These are phyloP conservation scores for Seiridium unicorne DNA, from an alignment of 2,329 filamentous ascomycete genomes.

Conservation along the genomic window DNA sequence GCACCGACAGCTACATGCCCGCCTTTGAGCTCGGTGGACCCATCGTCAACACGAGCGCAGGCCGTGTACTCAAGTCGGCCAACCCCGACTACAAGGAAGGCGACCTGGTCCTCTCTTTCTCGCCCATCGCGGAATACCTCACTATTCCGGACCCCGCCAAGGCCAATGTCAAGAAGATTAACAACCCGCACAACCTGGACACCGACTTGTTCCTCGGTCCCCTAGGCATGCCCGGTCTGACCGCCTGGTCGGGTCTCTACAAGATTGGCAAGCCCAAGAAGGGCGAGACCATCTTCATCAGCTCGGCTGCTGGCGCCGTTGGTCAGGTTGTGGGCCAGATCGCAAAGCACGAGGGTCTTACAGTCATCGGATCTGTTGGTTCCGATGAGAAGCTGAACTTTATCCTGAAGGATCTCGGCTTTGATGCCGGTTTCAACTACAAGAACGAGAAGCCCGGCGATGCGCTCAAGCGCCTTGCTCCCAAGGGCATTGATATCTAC, in stretches of 20 bases:
- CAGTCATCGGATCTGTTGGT: conserved; percentile 72
- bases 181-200: conserved; percentile 65
- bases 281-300: conserved; percentile 77
- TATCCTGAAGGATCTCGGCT: conserved; percentile 66
- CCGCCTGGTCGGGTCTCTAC: conserved; percentile 72
- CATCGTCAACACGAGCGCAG: conserved; percentile 58
- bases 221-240: conserved; percentile 75
- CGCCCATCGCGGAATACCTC: conserved; percentile 63
- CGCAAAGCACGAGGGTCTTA: conserved; percentile 73
- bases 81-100: conserved; percentile 59
- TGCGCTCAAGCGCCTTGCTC: conserved; percentile 65
- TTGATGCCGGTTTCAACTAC: conserved; percentile 78
- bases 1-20: conserved; percentile 60
- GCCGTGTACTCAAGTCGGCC: conserved; percentile 65
- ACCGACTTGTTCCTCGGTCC: conserved; percentile 63
- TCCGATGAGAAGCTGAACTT: conserved; percentile 74
- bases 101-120: conserved; percentile 54
- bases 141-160: conserved; percentile 42
- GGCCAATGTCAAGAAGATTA: conserved; percentile 46
- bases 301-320: conserved; percentile 71
- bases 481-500: conserved; percentile 75
- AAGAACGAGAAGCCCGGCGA: conserved; percentile 68
- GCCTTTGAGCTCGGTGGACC: conserved; percentile 58
- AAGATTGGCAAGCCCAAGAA: conserved; percentile 73
- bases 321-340: conserved; percentile 74